Conservation (phyloP, 129 eudicot species). For the Flaveria trinervia region DNA sequence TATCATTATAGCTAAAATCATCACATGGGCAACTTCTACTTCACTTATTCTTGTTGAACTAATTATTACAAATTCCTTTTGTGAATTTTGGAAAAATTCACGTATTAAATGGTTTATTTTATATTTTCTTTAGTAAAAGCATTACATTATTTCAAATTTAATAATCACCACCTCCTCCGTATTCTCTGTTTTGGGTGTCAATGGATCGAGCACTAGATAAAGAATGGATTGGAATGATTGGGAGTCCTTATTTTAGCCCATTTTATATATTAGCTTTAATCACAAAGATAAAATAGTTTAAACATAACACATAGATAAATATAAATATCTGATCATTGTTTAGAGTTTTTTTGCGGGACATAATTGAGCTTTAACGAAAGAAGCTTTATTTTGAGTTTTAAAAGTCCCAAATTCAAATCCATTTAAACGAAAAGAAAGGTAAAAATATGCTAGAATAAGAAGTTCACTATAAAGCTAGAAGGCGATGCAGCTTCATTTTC, state of each 20-base stretch:
- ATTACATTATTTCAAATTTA: neutral
- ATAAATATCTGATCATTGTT: neutral
- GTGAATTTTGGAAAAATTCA: no score
- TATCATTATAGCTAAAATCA: no score
- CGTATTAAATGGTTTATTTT: no score
- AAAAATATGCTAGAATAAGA: neutral
- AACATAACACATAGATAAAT: neutral
- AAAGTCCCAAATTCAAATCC: neutral
- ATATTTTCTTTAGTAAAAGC: neutral
- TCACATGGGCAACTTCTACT: no score
- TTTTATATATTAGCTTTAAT: neutral
- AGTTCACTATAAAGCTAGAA: no score
- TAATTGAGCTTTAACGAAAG: slow-evolving; percentile 3
- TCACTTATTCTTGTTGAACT: no score
- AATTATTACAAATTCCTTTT: no score
- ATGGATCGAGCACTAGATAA: slow-evolving; percentile 22
- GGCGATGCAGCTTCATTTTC: neutral
- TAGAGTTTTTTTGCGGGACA: neutral
- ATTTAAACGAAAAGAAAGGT: neutral
- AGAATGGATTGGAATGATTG: slow-evolving; percentile 14
- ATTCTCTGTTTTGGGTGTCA: slow-evolving; percentile 20
- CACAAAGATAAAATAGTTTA: neutral
- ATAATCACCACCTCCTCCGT: slow-evolving; percentile 10
- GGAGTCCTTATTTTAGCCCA: neutral
- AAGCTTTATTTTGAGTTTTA: slow-evolving; percentile 9